phyloP scores from a whole-genome alignment of 257 asterid species.

The Lithospermum erythrorhizon region DNA sequence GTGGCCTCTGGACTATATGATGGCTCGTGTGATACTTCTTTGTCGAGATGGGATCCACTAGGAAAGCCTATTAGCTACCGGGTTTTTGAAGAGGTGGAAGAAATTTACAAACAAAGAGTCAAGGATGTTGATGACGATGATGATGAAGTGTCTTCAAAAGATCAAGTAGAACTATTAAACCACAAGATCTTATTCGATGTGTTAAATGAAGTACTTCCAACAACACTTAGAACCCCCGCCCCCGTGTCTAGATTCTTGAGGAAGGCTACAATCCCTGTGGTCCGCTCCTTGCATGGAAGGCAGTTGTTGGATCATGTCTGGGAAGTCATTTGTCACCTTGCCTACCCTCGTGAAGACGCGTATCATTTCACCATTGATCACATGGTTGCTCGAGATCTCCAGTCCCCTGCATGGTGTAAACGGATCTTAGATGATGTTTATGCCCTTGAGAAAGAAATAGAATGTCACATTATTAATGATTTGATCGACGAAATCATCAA shows the following conservation, averaged over 20 bases:
- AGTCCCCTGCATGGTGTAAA: conserved; percentile 48
- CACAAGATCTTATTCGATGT: conserved; percentile 59
- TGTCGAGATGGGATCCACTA: conserved; percentile 71
- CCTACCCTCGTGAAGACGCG: conserved; percentile 43
- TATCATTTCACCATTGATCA: conserved; percentile 37
- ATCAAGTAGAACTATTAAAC: conserved; percentile 32
- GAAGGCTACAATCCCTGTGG: conserved; percentile 28
- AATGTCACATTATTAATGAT: conserved; percentile 44
- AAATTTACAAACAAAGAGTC: conserved; percentile 29
- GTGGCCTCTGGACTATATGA: conserved; percentile 70
- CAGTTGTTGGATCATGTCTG: conserved; percentile 49
- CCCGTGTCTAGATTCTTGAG: conserved; percentile 40
- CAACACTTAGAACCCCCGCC: conserved; percentile 39
- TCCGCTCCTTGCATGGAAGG: conserved; percentile 54
- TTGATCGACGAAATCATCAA: conserved; percentile 54
- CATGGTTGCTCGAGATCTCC: conserved; percentile 57
- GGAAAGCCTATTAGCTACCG: conserved; percentile 67
- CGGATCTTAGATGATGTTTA: conserved; percentile 47
- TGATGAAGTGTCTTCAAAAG: conserved; percentile 23
- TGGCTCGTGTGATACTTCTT: conserved; percentile 42
- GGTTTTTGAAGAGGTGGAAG: conserved; percentile 72
- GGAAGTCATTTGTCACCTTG: conserved; percentile 30
- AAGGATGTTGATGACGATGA: conserved; percentile 15
- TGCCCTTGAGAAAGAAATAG: conserved; percentile 54
- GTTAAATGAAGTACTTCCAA: conserved; percentile 71